Base-by-base conservation (phyloP, 176 grass and related monocot species). In the Dendrocalamus sinicus region DNA sequence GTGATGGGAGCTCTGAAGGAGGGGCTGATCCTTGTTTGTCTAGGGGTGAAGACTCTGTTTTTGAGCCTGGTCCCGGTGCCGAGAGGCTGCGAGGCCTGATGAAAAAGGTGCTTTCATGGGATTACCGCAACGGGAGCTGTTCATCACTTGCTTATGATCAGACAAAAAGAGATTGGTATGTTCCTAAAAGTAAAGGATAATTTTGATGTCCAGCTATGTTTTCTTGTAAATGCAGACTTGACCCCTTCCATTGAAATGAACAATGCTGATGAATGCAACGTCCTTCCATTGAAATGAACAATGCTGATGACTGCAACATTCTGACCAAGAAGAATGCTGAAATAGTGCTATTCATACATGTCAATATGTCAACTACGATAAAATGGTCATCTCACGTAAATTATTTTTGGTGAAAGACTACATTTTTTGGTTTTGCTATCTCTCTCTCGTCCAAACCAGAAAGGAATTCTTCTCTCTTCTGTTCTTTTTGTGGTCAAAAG, bases 91-190 rank as follows among this genome's bases (percentile, higher is more conserved):
- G 88, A 48, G 84, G 82, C 54, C 79, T 99, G 61, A 88, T 94
- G 90, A 86, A 89, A 67, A 92, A 87, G 82, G 73, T 92, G 9
- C 74, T 96, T 28, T 92, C 93, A 26, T 81, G 91, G 78, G 88
- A 89, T 81, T 96, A 92, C 67, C 89, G 90, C 76, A 92, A 91
- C 0, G 94, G 86, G 2, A 99, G 93, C 79, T 99, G 94, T 84
- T 99, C 94, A 0, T 79, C 90, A 0, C 89, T 92, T 20, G 50
- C 84, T 57, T 96, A 99, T 72, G 92, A 96, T 61, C 96, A 96
- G 78, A 92, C 84, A n/a, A 94, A 88, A 58, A 87, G 96, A 84
- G 91, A 91, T 70, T 99, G 94, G 94, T 87, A 89, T 68, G 65
- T 84, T 72, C 81, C 86, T n/a, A 85, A 66, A 76, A 32, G 70